These are phyloP conservation scores for Candida endomychidarum DNA, from an alignment of 805 yeast species.

Conservation along the genomic window DNA sequence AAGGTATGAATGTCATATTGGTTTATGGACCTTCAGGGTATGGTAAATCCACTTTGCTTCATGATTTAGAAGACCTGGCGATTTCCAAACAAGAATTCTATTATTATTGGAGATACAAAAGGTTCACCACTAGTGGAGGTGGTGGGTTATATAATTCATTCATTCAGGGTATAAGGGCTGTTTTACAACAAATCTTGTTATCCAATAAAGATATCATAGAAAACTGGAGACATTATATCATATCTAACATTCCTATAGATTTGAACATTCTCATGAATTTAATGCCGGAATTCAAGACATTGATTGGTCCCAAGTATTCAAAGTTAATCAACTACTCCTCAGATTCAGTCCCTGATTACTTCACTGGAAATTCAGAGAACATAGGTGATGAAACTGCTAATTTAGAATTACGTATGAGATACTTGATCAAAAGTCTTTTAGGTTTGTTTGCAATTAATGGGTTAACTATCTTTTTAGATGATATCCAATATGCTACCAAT, in stretches of 20 bases:
- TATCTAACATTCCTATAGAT: constrained; percentile 40
- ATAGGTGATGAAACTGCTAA: constrained; percentile 22
- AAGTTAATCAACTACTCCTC: neutral
- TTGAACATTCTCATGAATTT: constrained; percentile 38
- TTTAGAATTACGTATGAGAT: constrained; percentile 41
- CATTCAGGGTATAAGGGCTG: constrained; percentile 37
- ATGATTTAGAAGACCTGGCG: constrained; percentile 36
- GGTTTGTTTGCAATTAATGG: constrained; percentile 43
- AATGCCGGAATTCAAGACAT: constrained; percentile 45
- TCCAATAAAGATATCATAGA: constrained; percentile 32
- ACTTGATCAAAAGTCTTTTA: constrained; percentile 42
- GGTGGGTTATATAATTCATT: constrained; percentile 27
- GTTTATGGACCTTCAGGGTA: constrained; percentile 45
- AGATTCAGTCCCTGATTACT: neutral
- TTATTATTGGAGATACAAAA: constrained; percentile 32
- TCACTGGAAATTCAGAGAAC: neutral
- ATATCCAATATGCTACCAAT: constrained; percentile 44
- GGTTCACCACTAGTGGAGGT: constrained; percentile 20
- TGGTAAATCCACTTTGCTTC: constrained; percentile 46
- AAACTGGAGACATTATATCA: constrained; percentile 42
- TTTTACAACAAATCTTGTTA: constrained; percentile 43
- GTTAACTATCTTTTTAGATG: constrained; percentile 46
- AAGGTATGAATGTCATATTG: constrained; percentile 20
- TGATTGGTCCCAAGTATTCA: constrained; percentile 44
- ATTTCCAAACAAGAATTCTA: constrained; percentile 29